phyloP scores from a whole-genome alignment of 345 rosid species.

The Syzygium aromaticum region DNA sequence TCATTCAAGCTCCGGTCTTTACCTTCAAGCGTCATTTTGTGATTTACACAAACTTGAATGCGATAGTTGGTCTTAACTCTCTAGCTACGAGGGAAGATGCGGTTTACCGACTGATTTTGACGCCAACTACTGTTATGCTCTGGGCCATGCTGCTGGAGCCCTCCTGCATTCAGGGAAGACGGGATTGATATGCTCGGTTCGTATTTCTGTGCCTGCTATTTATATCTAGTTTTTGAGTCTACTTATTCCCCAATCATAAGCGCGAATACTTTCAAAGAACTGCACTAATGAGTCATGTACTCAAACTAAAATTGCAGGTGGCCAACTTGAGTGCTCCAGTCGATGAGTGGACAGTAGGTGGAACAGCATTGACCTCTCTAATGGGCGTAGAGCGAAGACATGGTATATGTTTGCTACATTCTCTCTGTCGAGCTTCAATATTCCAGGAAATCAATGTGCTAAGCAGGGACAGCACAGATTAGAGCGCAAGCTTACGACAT shows the following conservation, averaged over 20 bases:
- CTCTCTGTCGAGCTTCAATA: background rate
- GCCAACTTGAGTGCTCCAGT: conserved; percentile 82
- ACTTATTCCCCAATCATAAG: background rate
- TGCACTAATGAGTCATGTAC: background rate
- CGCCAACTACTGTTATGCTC: conserved; percentile 80
- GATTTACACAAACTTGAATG: background rate
- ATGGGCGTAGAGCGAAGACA: conserved; percentile 99
- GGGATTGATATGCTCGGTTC: conserved; percentile 67
- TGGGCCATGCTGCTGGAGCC: conserved; percentile 88
- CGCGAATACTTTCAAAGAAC: background rate
- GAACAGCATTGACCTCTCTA: conserved; percentile 82
- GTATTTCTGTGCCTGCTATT: conserved; percentile 18
- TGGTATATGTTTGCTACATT: conserved; percentile 24
- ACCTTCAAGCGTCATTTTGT: background rate
- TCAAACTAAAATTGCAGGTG: conserved; percentile 36
- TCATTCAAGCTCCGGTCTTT: background rate
- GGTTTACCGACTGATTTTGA: conserved; percentile 96
- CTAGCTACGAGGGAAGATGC: conserved; percentile 91
- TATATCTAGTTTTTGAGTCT: background rate
- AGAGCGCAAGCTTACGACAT: background rate
- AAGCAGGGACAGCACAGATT: background rate
- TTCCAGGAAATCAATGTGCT: background rate
- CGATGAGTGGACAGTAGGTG: conserved; percentile 82
- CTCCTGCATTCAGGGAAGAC: conserved; percentile 86
- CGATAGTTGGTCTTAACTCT: background rate